Base-by-base conservation (phyloP, 148 eudicot species). In the Silene uniflora region DNA sequence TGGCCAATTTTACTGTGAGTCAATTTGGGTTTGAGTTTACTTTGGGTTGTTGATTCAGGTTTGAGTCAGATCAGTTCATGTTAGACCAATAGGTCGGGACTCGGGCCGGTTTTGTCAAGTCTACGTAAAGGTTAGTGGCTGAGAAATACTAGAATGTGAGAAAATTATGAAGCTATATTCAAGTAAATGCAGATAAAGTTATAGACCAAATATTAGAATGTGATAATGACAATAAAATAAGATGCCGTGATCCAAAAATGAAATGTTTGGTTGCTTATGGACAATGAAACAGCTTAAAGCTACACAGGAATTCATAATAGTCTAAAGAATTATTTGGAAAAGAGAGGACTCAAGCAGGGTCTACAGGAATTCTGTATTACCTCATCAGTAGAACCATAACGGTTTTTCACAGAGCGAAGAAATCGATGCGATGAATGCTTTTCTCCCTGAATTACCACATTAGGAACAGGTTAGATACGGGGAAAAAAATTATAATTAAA, bases 351-450 rank as follows among this genome's bases (percentile, higher is more conserved):
- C 58, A 67, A 7, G 21, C 62, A 18, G 47, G 39, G 19, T 17
- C 19, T 42, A 12, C 22, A 23, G 29, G 10, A 13, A 67, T 32
- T 32, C 2, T 32, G 35, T 32, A 63, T 64, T 85, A 92, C 98
- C 98, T 95, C 97, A 80, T 95, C 99, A 55, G 99, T 90, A 80
- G 99, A 84, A 46, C 99, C 97, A 91, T 87, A 95, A 21, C 99
- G 96, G 77, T 95, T 95, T 86, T 92, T 95, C 35, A 88, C 91
- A 25, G 96, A 82, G 74, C 99, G 91, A 83, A 95, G 99, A 67
- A 95, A 81, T 76, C 99, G 96, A 82, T 92, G 89, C 49, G 94
- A 84, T 25, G 97, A 90, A 80, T 75, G 80, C 75, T 91, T 92
- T 83, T 95, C 99, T 65, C 99, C 99, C 99, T 95, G 93, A 56